Percentiles rank a stretch among this genome's conserved stretches.
phyloP scores from a whole-genome alignment of 2,329 filamentous ascomycete species.

The Cladorrhinum sp. region DNA sequence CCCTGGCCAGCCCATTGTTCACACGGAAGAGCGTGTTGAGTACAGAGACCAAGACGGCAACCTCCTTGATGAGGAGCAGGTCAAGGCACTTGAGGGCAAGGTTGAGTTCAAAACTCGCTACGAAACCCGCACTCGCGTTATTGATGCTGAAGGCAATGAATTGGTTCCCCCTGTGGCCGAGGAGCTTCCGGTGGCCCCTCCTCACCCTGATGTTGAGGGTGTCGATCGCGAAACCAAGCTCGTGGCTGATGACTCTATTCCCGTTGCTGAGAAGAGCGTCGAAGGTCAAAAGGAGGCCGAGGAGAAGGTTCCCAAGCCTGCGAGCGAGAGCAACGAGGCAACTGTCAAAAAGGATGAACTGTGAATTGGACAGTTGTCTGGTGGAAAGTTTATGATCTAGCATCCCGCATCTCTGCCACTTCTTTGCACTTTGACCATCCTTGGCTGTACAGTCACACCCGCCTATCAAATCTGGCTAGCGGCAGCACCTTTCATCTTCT shows the following conservation, averaged over 20 bases:
- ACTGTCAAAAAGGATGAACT: constrained; percentile 21
- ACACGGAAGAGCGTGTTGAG: constrained; percentile 78
- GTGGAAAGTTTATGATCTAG: background rate
- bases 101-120: constrained; percentile 95
- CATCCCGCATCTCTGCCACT: background rate
- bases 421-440: too few relatives aligned
- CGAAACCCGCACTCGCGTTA: constrained; percentile 84
- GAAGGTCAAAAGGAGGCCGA: constrained; percentile 60
- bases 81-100: constrained; percentile 81
- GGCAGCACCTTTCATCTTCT: background rate
- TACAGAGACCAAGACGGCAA: constrained; percentile 96
- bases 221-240: constrained; percentile 54
- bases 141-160: constrained; percentile 78
- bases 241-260: constrained; percentile 38
- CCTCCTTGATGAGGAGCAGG: constrained; percentile 76
- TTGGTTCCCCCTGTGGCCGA: constrained; percentile 48
- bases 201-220: constrained; percentile 49
- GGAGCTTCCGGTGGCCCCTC: constrained; percentile 48
- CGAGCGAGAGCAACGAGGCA: constrained; percentile 61
- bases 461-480: background rate
- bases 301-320: constrained; percentile 56
- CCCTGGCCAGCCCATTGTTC: constrained; percentile 46
- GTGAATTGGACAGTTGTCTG: background rate
- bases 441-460: background rate
- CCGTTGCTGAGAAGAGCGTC: constrained; percentile 48